A percentile compares a stretch with the other conserved stretches of the same genome.
Evolutionary conservation across 1,284 basidiomycete genomes (phyloP).

Genomic region (Pseudozyma hubeiensis): DNA sequence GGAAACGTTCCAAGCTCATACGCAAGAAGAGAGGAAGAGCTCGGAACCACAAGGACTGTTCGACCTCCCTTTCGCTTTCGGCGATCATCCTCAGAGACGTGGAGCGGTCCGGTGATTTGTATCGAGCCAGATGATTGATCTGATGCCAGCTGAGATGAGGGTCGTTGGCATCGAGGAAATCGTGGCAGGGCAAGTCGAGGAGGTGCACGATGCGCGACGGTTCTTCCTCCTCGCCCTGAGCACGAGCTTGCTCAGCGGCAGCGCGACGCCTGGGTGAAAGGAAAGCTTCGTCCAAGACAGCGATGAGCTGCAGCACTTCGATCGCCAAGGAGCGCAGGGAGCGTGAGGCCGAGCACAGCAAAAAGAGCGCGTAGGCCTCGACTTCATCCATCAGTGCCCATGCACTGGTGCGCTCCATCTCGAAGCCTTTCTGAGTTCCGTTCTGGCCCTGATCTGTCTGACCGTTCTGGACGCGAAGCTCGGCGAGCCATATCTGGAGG

Average conservation of each 20-base stretch:
- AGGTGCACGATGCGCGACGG: constrained; percentile 58
- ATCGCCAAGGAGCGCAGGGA: constrained; percentile 71
- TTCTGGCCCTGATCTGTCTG: constrained; percentile 43
- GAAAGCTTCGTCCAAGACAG: constrained; percentile 64
- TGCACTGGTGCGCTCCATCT: constrained; percentile 62
- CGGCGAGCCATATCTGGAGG: constrained; percentile 77
- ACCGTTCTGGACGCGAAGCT: constrained; percentile 66
- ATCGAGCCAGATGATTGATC: constrained; percentile 48
- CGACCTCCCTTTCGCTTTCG: constrained; percentile 70
- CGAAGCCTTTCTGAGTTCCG: constrained; percentile 35
- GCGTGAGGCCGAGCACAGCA: constrained; percentile 78
- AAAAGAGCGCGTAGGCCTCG: constrained; percentile 80
- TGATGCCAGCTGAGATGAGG: constrained; percentile 50
- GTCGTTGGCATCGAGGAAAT: constrained; percentile 52
- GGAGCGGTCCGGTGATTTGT: constrained; percentile 43
- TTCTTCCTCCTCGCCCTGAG: constrained; percentile 54
- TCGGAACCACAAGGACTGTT: constrained; percentile 70
- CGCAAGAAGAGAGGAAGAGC: constrained; percentile 69
- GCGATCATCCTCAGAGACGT: constrained; percentile 64
- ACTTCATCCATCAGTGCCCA: constrained; percentile 72
- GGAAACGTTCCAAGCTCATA: constrained; percentile 67
- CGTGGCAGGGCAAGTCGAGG: constrained; percentile 52
- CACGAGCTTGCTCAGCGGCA: constrained; percentile 62
- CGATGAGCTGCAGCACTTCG: constrained; percentile 54
- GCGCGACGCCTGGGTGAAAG: constrained; percentile 36